A percentile compares a stretch with the other conserved stretches of the same genome.
phyloP scores from a whole-genome alignment of 495 filamentous ascomycete genomes.

The Ramalina peruviana region DNA sequence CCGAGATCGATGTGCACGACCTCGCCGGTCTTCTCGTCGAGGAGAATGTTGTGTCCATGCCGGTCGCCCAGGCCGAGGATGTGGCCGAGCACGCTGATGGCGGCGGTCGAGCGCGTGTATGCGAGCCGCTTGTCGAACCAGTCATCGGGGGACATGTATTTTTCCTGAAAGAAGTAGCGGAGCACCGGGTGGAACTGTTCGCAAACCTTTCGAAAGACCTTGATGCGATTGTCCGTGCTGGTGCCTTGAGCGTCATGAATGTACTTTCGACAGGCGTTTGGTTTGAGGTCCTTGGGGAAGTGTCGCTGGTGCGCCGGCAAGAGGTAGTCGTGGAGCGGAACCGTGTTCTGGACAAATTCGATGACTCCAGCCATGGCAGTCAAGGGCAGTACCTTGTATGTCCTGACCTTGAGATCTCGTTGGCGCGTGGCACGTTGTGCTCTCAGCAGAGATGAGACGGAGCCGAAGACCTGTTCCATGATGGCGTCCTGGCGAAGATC shows the following conservation, averaged over 20 bases:
- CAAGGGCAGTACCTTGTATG: slow-evolving; percentile 90
- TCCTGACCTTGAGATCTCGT: slow-evolving; percentile 74
- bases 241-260: slow-evolving; percentile 59
- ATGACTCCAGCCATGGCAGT: slow-evolving; percentile 79
- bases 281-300: slow-evolving; percentile 71
- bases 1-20: slow-evolving; percentile 95
- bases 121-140: slow-evolving; percentile 81
- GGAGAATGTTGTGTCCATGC: slow-evolving; percentile 90
- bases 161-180: slow-evolving; percentile 93
- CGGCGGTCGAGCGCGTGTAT: slow-evolving; percentile 84
- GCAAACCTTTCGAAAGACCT: slow-evolving; percentile 56
- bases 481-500: slow-evolving; percentile 98
- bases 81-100: slow-evolving; percentile 88
- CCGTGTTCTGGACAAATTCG: slow-evolving; percentile 88
- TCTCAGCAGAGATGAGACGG: slow-evolving; percentile 80
- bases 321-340: slow-evolving; percentile 78
- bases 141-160: slow-evolving; percentile 84
- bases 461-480: slow-evolving; percentile 98
- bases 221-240: slow-evolving; percentile 53
- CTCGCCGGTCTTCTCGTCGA: slow-evolving; percentile 82
- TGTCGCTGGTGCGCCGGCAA: slow-evolving; percentile 82
- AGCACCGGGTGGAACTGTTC: slow-evolving; percentile 85
- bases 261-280: slow-evolving; percentile 55
- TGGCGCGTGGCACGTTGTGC: slow-evolving; percentile 75
- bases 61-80: slow-evolving; percentile 90